phyloP scores from a whole-genome alignment of 768 basidiomycete species.

The Suillus paluster region DNA sequence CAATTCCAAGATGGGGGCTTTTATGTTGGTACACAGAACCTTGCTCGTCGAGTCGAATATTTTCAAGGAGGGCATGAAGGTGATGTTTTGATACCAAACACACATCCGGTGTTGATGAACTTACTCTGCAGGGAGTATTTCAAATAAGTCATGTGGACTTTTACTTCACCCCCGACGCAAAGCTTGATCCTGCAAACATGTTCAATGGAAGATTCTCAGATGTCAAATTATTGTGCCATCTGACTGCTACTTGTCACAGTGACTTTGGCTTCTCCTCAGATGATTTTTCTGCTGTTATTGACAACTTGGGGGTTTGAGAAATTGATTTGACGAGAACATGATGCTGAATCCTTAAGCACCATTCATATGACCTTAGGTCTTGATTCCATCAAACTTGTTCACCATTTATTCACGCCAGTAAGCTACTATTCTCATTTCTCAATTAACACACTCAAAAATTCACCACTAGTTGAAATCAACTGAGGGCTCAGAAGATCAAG shows the following conservation, averaged over 20 bases:
- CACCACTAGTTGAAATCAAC: too few relatives aligned
- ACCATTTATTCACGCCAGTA: constrained; percentile 3
- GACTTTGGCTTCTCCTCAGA: neutral
- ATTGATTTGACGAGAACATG: neutral
- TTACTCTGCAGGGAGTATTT: constrained; percentile 2
- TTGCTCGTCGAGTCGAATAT: neutral
- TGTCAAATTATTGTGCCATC: constrained; percentile 2
- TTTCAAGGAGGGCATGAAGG: neutral
- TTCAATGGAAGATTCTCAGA: neutral
- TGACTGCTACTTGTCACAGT: neutral
- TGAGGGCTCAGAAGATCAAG: too few relatives aligned
- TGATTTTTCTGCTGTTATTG: neutral
- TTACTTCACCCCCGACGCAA: constrained; percentile 1
- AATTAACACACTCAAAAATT: too few relatives aligned
- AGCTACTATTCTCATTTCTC: neutral
- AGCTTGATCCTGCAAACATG: constrained; percentile 2
- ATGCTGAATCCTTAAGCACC: neutral
- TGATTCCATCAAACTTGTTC: constrained; percentile 1
- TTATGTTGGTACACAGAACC: neutral
- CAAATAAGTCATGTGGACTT: neutral
- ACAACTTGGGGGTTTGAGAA: constrained; percentile 7
- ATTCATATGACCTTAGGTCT: neutral
- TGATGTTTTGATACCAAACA: neutral
- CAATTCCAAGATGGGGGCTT: neutral
- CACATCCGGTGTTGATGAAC: neutral